Conservation (phyloP, 2,329 filamentous ascomycete genomes). For the Graphilbum fragrans region DNA sequence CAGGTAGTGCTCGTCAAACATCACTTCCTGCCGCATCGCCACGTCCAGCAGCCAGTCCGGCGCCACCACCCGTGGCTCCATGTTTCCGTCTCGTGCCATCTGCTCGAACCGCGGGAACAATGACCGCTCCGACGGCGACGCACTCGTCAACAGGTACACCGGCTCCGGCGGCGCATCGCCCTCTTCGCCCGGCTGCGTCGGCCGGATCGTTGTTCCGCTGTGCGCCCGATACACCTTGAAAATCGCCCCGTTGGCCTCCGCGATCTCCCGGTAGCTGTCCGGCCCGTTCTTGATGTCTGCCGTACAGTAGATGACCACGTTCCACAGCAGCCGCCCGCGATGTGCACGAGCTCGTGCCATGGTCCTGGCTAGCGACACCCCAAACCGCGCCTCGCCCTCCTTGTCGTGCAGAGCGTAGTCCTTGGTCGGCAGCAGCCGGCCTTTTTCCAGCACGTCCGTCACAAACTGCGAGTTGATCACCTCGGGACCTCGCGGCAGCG, state of each 20-base stretch:
- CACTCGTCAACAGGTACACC: slow-evolving; percentile 71
- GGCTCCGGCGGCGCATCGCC: slow-evolving; percentile 52
- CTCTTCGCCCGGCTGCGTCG: slow-evolving; percentile 49
- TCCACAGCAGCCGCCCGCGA: slow-evolving; percentile 60
- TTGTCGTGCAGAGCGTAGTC: slow-evolving; percentile 60
- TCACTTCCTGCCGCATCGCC: slow-evolving; percentile 75
- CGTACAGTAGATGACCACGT: slow-evolving; percentile 75
- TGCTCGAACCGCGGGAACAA: slow-evolving; percentile 72
- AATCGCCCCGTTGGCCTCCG: slow-evolving; percentile 76
- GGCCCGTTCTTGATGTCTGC: slow-evolving; percentile 67
- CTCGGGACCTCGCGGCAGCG: slow-evolving; percentile 67
- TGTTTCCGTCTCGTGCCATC: slow-evolving; percentile 66
- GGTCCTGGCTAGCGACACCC: slow-evolving; percentile 56
- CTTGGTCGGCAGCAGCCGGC: slow-evolving; percentile 49
- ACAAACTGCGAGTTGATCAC: slow-evolving; percentile 72
- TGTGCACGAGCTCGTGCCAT: slow-evolving; percentile 63
- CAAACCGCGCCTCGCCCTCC: slow-evolving; percentile 59
- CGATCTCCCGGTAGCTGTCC: slow-evolving; percentile 76
- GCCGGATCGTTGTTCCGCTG: slow-evolving; percentile 53
- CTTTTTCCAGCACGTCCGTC: slow-evolving; percentile 59
- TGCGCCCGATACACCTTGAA: slow-evolving; percentile 69
- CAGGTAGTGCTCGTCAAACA: slow-evolving; percentile 53
- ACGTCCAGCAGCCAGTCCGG: slow-evolving; percentile 85
- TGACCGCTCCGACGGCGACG: slow-evolving; percentile 51
- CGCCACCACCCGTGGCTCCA: slow-evolving; percentile 68